phyloP scores from a whole-genome alignment of 345 rosid species.

The Dovyalis caffra region DNA sequence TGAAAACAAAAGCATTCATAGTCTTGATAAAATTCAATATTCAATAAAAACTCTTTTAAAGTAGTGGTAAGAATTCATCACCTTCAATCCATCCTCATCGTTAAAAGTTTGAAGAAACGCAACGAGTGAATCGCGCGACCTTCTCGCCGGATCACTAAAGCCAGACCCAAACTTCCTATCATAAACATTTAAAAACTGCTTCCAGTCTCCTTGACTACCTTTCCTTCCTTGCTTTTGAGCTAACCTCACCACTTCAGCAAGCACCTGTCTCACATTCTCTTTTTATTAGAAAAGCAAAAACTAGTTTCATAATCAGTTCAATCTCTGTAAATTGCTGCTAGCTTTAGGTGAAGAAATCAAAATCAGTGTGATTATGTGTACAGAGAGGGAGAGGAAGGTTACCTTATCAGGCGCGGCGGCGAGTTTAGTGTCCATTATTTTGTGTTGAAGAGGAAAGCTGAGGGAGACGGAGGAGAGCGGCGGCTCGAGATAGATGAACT shows the following conservation, averaged over 20 bases:
- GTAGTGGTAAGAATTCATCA: slow-evolving; percentile 6
- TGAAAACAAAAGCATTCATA: slow-evolving; percentile 27
- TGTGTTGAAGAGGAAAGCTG: neutral
- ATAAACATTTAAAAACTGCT: slow-evolving; percentile 52
- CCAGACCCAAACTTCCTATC: slow-evolving; percentile 57
- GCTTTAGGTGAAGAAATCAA: neutral
- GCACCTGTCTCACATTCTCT: slow-evolving; percentile 42
- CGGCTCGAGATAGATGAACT: neutral
- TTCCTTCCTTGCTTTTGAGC: slow-evolving; percentile 53
- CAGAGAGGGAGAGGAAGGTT: neutral
- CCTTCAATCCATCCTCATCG: slow-evolving; percentile 50
- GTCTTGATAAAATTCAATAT: too few relatives aligned
- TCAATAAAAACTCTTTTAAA: neutral
- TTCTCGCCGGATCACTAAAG: slow-evolving; percentile 71
- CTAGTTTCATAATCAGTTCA: neutral
- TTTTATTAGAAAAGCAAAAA: neutral
- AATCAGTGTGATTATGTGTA: neutral
- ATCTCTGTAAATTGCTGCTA: neutral
- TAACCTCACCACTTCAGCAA: slow-evolving; percentile 62
- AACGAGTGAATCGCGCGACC: slow-evolving; percentile 47
- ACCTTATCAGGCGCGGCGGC: slow-evolving; percentile 16
- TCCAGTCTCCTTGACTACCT: slow-evolving; percentile 68
- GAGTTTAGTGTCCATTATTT: slow-evolving; percentile 9
- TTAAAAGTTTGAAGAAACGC: slow-evolving; percentile 62
- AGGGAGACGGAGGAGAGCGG: neutral